phyloP scores from a whole-genome alignment of 768 basidiomycete genomes.

The Multifurca ochricompacta region DNA sequence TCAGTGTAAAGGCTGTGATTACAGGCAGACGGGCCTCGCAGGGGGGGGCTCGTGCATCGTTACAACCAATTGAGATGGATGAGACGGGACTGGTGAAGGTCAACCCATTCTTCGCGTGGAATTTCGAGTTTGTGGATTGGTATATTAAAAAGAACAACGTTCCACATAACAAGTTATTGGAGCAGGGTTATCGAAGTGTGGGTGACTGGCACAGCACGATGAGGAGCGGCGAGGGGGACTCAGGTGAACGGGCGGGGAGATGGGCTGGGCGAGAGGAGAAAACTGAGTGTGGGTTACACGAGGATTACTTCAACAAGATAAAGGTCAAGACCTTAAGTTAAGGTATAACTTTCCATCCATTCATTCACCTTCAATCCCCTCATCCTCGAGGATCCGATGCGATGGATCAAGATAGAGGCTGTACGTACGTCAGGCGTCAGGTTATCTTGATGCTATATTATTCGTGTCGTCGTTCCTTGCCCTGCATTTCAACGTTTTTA shows the following conservation, averaged over 20 bases:
- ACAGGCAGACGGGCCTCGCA: slow-evolving; percentile 94
- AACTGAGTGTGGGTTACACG: slow-evolving; percentile 93
- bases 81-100: slow-evolving; percentile 85
- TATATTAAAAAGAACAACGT: slow-evolving; percentile 79
- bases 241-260: slow-evolving; percentile 76
- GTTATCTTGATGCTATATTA: too few relatives aligned
- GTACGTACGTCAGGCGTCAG: too few relatives aligned
- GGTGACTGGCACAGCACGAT: slow-evolving; percentile 97
- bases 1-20: slow-evolving; percentile 79
- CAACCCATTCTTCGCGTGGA: slow-evolving; percentile 90
- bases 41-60: slow-evolving; percentile 76
- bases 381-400: too few relatives aligned
- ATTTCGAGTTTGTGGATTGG: slow-evolving; percentile 72
- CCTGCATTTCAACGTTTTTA: too few relatives aligned
- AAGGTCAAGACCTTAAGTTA: slow-evolving; percentile 35
- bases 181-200: slow-evolving; percentile 88
- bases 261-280: slow-evolving; percentile 84
- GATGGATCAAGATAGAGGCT: too few relatives aligned
- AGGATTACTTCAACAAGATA: slow-evolving; percentile 77
- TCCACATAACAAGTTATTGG: slow-evolving; percentile 80
- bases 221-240: slow-evolving; percentile 61
- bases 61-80: slow-evolving; percentile 87
- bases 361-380: background rate
- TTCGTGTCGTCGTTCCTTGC: too few relatives aligned
- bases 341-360: too few relatives aligned